Evolutionary conservation across 257 asterid species (phyloP).

Genomic region (Jacaranda mimosifolia): DNA sequence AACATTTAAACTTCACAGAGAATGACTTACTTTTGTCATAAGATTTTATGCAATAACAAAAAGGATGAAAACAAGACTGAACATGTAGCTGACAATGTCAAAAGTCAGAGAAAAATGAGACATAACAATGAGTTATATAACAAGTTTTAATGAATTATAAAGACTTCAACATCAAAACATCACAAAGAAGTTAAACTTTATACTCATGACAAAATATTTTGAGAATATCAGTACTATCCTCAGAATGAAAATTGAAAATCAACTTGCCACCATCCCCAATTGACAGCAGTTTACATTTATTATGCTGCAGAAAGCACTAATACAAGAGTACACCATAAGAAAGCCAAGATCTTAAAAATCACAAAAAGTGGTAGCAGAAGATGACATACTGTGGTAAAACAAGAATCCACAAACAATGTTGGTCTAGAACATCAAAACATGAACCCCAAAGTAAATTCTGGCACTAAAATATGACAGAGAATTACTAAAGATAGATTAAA

Average conservation of each 20-base stretch:
- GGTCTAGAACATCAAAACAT: background rate
- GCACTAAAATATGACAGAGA: background rate
- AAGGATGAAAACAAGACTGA: background rate
- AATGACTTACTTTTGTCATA: background rate
- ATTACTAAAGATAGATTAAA: background rate
- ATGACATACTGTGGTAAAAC: conserved; percentile 6
- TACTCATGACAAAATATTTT: background rate
- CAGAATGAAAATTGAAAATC: conserved; percentile 13
- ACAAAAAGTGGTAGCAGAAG: background rate
- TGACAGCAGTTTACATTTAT: background rate
- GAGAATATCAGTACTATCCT: background rate
- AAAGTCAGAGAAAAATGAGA: background rate
- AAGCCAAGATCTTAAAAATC: background rate
- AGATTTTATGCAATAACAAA: background rate
- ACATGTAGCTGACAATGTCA: background rate
- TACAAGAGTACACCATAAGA: background rate
- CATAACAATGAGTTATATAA: background rate
- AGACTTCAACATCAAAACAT: conserved; percentile 13
- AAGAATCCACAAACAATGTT: conserved; percentile 18
- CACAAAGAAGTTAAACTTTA: background rate
- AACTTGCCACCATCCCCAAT: conserved; percentile 13
- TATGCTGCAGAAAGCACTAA: background rate
- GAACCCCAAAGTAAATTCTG: conserved; percentile 15
- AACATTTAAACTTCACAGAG: conserved; percentile 22
- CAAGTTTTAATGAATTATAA: background rate